phyloP scores from a whole-genome alignment of 2,329 filamentous ascomycete genomes.

The Exserohilum rostratum region DNA sequence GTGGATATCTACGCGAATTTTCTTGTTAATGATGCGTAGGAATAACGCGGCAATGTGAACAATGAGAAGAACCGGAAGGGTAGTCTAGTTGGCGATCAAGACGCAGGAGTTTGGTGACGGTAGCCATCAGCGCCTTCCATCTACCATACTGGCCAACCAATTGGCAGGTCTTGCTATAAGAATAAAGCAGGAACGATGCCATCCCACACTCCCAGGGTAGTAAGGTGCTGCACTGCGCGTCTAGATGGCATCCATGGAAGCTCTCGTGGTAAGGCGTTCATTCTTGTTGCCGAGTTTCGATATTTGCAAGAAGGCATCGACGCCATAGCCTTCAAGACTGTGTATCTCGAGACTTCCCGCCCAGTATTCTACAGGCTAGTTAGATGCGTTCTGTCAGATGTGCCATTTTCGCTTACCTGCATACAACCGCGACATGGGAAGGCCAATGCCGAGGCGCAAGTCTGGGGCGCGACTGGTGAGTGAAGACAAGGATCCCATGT shows the following conservation, averaged over 20 bases:
- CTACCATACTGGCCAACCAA: not conserved
- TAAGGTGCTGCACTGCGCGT: not conserved
- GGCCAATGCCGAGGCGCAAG: conserved; percentile 85
- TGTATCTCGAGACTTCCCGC: conserved; percentile 89
- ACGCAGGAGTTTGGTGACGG: not conserved
- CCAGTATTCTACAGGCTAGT: conserved; percentile 75
- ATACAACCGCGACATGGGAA: conserved; percentile 93
- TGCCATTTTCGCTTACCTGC: conserved; percentile 54
- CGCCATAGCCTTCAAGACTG: conserved; percentile 92
- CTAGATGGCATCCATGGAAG: conserved; percentile 59
- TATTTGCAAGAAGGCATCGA: conserved; percentile 94
- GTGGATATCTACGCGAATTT: too few species aligned
- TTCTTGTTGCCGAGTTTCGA: conserved; percentile 98
- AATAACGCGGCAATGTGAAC: conserved; percentile 9
- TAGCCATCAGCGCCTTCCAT: not conserved
- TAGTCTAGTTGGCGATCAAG: not conserved
- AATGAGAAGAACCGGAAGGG: not conserved
- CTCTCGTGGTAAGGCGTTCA: conserved; percentile 75
- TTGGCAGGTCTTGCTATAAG: not conserved
- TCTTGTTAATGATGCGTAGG: conserved; percentile 11
- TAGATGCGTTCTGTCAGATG: not conserved
- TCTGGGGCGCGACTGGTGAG: conserved; percentile 85
- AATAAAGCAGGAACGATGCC: not conserved
- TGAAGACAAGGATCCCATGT: conserved; percentile 73
- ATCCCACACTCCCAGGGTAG: not conserved